These are phyloP conservation scores for Boletus fagicola DNA, from an alignment of 768 basidiomycete species.

Conservation along the genomic window DNA sequence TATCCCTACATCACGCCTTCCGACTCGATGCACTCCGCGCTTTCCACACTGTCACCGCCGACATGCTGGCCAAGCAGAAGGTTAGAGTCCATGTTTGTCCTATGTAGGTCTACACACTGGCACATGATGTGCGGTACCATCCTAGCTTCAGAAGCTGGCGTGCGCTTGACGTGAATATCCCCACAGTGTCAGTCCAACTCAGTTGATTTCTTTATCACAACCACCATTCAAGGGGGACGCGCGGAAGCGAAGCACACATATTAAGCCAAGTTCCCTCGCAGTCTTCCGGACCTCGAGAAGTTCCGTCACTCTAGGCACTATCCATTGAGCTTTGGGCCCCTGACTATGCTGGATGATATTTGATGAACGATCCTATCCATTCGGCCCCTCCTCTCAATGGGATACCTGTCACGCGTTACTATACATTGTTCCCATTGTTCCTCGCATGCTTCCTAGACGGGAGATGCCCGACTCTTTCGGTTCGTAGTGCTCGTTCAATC, in stretches of 20 bases:
- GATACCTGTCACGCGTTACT: not conserved
- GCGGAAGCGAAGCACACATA: not conserved
- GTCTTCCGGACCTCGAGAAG: not conserved
- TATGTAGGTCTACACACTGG: not conserved
- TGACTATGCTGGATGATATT: not conserved
- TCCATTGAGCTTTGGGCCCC: not conserved
- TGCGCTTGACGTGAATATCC: no score
- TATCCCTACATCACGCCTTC: not conserved
- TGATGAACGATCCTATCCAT: not conserved
- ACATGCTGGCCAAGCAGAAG: not conserved
- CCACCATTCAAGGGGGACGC: not conserved
- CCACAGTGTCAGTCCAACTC: no score
- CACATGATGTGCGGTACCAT: not conserved
- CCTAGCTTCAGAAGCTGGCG: not conserved
- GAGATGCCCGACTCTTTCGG: not conserved
- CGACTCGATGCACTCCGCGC: not conserved
- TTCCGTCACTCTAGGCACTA: not conserved
- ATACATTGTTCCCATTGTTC: not conserved
- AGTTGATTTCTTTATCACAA: not conserved
- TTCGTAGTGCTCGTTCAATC: not conserved
- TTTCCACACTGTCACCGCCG: not conserved
- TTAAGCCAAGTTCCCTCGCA: not conserved
- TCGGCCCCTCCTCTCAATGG: no score
- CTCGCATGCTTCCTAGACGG: no score
- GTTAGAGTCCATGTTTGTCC: not conserved